Percentiles rank a stretch among this genome's conserved stretches.
These are phyloP conservation scores for Blastobotrys robertii DNA, from an alignment of 805 yeast genomes.

Conservation along the genomic window DNA sequence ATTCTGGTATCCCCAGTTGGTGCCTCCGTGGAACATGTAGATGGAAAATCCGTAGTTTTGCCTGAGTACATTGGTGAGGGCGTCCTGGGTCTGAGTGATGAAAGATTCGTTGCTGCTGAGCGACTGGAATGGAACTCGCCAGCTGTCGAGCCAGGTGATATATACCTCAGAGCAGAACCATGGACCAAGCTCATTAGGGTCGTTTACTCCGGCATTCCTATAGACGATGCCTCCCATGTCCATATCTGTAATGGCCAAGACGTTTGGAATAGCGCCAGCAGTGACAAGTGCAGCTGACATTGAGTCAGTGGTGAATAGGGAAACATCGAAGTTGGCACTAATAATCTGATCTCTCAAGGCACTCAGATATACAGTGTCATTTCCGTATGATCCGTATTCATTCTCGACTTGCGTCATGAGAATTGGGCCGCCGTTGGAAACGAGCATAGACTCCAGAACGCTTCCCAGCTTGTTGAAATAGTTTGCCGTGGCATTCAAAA, in stretches of 20 bases:
- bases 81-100: no score
- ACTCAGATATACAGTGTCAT: background rate
- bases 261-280: no score
- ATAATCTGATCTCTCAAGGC: background rate
- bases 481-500: background rate
- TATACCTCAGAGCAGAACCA: background rate
- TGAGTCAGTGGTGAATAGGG: constrained; percentile 4
- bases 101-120: background rate
- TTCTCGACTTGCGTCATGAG: background rate
- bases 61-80: no score
- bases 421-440: constrained; percentile 1
- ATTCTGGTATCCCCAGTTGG: background rate
- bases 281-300: no score
- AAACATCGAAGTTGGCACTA: background rate
- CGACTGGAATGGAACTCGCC: background rate
- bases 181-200: background rate
- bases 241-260: no score
- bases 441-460: background rate
- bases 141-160: background rate
- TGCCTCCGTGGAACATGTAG: background rate
- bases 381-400: background rate
- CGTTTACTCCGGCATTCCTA: background rate
- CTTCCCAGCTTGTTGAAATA: background rate
- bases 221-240: no score
- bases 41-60: background rate